A percentile compares a stretch with the other conserved stretches of the same genome.
Conservation (phyloP, 192 early-diverging fungal species). For the Gamsiella multidivaricata region DNA sequence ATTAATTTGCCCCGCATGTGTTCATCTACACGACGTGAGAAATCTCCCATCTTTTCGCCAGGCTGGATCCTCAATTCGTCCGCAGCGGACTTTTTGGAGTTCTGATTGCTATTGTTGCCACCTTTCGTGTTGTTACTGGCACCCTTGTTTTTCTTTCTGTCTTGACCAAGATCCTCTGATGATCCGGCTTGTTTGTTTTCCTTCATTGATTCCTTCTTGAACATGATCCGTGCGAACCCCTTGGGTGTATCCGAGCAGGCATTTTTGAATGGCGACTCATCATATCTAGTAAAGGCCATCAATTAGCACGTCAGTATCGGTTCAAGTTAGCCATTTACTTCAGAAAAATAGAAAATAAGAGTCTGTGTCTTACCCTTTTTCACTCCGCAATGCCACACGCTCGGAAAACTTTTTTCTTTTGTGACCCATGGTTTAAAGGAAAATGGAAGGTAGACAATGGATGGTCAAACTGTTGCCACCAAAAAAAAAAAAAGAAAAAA, state of each 20-base stretch:
- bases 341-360: not conserved
- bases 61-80: constrained; percentile 50
- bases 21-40: constrained; percentile 58
- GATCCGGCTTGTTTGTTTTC: constrained; percentile 12
- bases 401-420: constrained; percentile 53
- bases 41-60: constrained; percentile 60
- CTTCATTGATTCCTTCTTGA: constrained; percentile 49
- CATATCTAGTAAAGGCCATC: constrained; percentile 12
- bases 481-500: constrained; percentile 15
- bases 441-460: not conserved
- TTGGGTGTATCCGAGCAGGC: constrained; percentile 55
- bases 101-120: not conserved
- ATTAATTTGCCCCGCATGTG: constrained; percentile 55
- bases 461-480: not conserved
- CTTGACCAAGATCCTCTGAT: constrained; percentile 21
- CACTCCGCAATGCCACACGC: constrained; percentile 25
- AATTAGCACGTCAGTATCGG: not conserved
- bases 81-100: constrained; percentile 11
- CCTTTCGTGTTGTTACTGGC: constrained; percentile 5
- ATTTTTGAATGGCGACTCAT: constrained; percentile 55
- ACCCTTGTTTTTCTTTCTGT: constrained; percentile 6
- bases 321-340: not conserved
- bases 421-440: constrained; percentile 36
- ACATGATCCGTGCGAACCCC: constrained; percentile 55
- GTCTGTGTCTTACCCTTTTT: constrained; percentile 15